Conservation (phyloP, 306 rosid genomes). For the Biancaea sappan region DNA sequence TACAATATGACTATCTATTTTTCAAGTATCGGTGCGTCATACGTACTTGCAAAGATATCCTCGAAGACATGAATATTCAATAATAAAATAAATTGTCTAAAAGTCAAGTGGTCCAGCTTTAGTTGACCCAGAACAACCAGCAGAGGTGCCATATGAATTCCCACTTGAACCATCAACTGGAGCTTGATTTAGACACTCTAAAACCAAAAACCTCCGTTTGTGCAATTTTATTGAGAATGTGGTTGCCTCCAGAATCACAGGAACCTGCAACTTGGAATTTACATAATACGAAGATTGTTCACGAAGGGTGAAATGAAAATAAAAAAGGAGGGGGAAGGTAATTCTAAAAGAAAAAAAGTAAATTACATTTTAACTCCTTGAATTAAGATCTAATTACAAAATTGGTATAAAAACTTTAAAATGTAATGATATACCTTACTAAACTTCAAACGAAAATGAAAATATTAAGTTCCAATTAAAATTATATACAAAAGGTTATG, state of each 20-base stretch:
- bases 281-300: background rate
- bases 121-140: conserved; percentile 71
- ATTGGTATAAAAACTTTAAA: background rate
- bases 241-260: conserved; percentile 73
- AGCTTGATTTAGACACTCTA: conserved; percentile 93
- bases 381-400: background rate
- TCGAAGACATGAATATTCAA: background rate
- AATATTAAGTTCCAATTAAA: background rate
- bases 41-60: background rate
- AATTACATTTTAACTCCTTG: background rate
- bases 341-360: background rate
- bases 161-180: conserved; percentile 78
- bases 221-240: conserved; percentile 82
- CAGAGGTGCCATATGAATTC: conserved; percentile 71
- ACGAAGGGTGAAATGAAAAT: conserved; percentile 12
- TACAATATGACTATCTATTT: too few relatives aligned
- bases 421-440: too few relatives aligned
- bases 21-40: background rate
- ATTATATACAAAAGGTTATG: background rate
- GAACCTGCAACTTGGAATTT: conserved; percentile 56
- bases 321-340: background rate
- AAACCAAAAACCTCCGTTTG: conserved; percentile 71
- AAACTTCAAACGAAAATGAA: too few relatives aligned
- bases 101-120: conserved; percentile 67
- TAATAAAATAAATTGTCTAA: conserved; percentile 36